These are phyloP conservation scores for Vitellaria paradoxa DNA, from an alignment of 179 eudicot genomes.

Conservation along the genomic window DNA sequence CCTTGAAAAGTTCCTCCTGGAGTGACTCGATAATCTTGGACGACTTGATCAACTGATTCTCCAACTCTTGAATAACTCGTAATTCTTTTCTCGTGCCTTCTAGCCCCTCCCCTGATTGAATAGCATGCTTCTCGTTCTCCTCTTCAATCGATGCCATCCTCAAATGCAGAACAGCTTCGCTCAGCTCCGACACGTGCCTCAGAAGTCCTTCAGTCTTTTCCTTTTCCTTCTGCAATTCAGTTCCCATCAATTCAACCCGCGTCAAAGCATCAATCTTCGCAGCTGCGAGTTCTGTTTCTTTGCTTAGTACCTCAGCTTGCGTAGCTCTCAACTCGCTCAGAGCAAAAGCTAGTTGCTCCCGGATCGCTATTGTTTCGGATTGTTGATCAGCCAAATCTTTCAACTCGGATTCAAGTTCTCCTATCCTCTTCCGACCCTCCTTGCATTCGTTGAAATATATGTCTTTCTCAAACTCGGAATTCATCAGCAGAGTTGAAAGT, in stretches of 20 bases:
- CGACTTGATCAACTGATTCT: slow-evolving; percentile 20
- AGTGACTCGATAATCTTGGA: slow-evolving; percentile 2
- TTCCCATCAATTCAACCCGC: slow-evolving; percentile 14
- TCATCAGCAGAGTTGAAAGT: slow-evolving; percentile 22
- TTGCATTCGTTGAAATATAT: slow-evolving; percentile 27
- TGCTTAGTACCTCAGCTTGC: not conserved
- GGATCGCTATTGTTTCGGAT: slow-evolving; percentile 3
- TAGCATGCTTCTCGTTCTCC: not conserved
- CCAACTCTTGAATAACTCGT: slow-evolving; percentile 16
- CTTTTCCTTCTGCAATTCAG: slow-evolving; percentile 6
- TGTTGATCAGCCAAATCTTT: slow-evolving; percentile 16
- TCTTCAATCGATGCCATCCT: not conserved
- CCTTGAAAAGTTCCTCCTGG: slow-evolving; percentile 21
- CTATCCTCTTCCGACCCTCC: slow-evolving; percentile 16
- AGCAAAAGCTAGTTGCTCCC: slow-evolving; percentile 10
- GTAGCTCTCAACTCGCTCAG: not conserved
- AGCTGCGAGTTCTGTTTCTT: not conserved
- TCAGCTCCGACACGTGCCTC: not conserved
- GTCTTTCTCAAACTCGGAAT: slow-evolving; percentile 26
- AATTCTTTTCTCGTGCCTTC: slow-evolving; percentile 12
- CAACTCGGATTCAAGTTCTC: slow-evolving; percentile 28
- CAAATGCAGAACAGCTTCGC: not conserved
- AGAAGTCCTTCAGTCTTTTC: slow-evolving; percentile 2
- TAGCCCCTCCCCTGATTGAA: not conserved
- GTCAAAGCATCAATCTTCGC: slow-evolving; percentile 13